A percentile compares a stretch with the other conserved stretches of the same genome.
Conservation (phyloP, 208 protist genomes). For the Leptomonas pyrrhocoris region DNA sequence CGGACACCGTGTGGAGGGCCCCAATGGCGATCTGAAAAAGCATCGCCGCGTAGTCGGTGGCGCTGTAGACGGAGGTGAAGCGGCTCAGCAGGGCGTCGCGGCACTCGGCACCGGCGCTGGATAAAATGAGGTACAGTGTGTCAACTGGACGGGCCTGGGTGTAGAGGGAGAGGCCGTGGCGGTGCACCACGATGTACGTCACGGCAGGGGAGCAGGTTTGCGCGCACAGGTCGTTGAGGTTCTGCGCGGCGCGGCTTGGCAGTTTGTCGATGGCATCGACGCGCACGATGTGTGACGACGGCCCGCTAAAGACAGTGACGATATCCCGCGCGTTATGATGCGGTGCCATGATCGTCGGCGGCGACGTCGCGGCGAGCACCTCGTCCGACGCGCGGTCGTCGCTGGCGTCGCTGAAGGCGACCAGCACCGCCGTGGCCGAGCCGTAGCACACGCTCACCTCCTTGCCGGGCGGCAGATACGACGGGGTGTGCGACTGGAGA, state of each 20-base stretch:
- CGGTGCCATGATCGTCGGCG: constrained; percentile 62
- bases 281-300: constrained; percentile 57
- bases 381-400: constrained; percentile 52
- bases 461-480: constrained; percentile 43
- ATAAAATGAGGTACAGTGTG: constrained; percentile 83
- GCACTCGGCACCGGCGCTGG: constrained; percentile 39
- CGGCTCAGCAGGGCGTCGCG: constrained; percentile 71
- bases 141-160: constrained; percentile 82
- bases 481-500: constrained; percentile 57
- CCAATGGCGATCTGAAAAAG: constrained; percentile 87
- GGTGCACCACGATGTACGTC: constrained; percentile 74
- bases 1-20: constrained; percentile 18
- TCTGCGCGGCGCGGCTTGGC: constrained; percentile 23
- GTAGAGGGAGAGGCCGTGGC: constrained; percentile 81
- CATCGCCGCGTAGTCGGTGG: constrained; percentile 85
- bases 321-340: constrained; percentile 73
- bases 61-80: constrained; percentile 72
- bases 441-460: constrained; percentile 79
- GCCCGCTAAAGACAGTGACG: constrained; percentile 59
- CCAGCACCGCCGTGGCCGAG: constrained; percentile 46
- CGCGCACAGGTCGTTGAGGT: constrained; percentile 70
- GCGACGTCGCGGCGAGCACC: constrained; percentile 61
- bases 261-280: constrained; percentile 81
- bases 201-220: constrained; percentile 65
- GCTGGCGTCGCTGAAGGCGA: constrained; percentile 42